Base-by-base conservation (phyloP, 2,329 filamentous ascomycete genomes). In the Xylaria sp. region DNA sequence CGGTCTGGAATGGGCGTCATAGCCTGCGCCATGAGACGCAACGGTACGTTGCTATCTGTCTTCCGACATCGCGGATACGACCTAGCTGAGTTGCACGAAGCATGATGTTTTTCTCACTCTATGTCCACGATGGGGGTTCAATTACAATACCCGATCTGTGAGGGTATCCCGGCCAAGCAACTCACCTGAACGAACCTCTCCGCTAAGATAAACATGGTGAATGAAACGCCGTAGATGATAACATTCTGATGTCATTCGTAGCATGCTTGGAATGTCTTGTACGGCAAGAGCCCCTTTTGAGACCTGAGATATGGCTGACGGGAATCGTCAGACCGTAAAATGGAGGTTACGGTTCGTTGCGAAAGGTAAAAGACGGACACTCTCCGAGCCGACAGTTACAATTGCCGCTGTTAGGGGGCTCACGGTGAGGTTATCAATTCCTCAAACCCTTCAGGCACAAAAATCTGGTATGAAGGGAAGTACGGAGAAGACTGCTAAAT, bases 21-120 rank as follows among this genome's bases (percentile, higher is more conserved):
- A 8, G 23, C 19, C 31, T 11, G 28, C 45, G 14, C 37, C n/a
- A n/a, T 15, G 50, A 33, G 38, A 15, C 12, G 21, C 17, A 11
- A 23, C 17, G 46, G 56, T 66, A 42, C 21, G 53, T 64, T 19
- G 33, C 61, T 43, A 57, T 64, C 28, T 55, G 43, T 11, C 56
- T 52, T 45, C 53, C 14, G 45, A 61, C 14, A 11, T n/a, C 3
- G 31, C 35, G 12, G 54, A 50, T 2, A 28, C n/a, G n/a, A n/a
- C n/a, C n/a, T n/a, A n/a, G n/a, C n/a, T n/a, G n/a, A n/a, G n/a
- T n/a, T n/a, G n/a, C n/a, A n/a, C n/a, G n/a, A n/a, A n/a, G n/a
- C n/a, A n/a, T n/a, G n/a, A 91, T 21, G 4, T 25, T 21, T 14
- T 12, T 31, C 28, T 1, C 15, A n/a, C 33, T n/a, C 15, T 14